Evolutionary conservation across 768 basidiomycete species (phyloP).

Genomic region (Psilocybe azurescens): DNA sequence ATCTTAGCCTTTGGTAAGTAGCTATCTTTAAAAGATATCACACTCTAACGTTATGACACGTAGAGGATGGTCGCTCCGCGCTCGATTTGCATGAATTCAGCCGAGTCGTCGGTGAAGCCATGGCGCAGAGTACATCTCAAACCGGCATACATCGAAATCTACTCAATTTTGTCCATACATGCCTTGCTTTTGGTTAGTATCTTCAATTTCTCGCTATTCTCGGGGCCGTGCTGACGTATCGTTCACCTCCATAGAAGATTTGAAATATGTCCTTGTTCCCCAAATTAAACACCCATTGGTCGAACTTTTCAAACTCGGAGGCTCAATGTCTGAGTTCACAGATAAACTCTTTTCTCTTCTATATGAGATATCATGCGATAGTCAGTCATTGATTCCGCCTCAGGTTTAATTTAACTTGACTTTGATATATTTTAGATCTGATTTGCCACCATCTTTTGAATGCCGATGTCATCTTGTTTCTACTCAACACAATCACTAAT

Average conservation of each 20-base stretch:
- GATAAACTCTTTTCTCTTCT: constrained; percentile 11
- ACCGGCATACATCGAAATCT: constrained; percentile 4
- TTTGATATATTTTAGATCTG: neutral
- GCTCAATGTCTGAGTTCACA: constrained; percentile 6
- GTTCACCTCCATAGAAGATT: too few species aligned
- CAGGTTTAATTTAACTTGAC: neutral
- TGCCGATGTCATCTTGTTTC: constrained; percentile 3
- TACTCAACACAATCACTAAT: constrained; percentile 11
- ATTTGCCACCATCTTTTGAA: neutral
- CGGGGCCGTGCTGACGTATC: too few species aligned
- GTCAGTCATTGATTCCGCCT: neutral
- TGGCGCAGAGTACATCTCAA: neutral
- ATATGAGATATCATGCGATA: constrained; percentile 10
- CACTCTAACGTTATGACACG: neutral
- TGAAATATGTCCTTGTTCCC: neutral
- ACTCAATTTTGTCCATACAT: constrained; percentile 1
- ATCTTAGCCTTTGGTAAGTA: neutral
- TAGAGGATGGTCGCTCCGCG: constrained; percentile 5
- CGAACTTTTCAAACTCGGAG: constrained; percentile 5
- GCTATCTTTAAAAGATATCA: neutral
- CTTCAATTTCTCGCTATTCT: neutral
- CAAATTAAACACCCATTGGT: neutral
- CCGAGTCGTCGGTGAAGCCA: neutral
- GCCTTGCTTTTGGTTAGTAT: constrained; percentile 3
- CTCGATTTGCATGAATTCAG: neutral